Base-by-base conservation (phyloP, 2,329 filamentous ascomycete genomes). In the Arthroderma sp. region DNA sequence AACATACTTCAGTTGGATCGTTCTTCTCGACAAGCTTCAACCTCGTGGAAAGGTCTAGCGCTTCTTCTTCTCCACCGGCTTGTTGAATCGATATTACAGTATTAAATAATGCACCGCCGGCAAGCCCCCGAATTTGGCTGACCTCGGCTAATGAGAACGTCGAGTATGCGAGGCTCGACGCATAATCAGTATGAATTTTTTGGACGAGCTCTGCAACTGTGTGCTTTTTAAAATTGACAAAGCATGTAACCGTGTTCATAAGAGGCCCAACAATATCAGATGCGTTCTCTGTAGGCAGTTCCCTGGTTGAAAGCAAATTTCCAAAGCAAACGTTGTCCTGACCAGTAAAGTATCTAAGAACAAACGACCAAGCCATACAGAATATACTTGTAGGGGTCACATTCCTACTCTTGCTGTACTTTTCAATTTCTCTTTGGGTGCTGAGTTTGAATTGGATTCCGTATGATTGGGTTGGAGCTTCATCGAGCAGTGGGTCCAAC, bases 81-180 rank as follows among this genome's bases (percentile, higher is more conserved):
- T 15, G 8, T n/a, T 39, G 37, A 6, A 28, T 27, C 22, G 29
- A 36, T 9, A 36, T 11, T 27, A 38, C 33, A 7, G 68, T 70
- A 43, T 71, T 70, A 54, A 71, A 70, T 6, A 72, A 53, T 7
- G 59, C 58, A 1, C 51, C 51, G 6, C 61, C 59, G 0, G 60
- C 56, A 2, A 64, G 47, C 37, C 59, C 58, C 27, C 70, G 47
- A 4, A 57, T 58, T 46, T 70, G 68, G 46, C 70, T 66, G n/a
- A 71, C 64, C 44, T 70, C 68, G 11, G 68, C 68, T 11, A 49
- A 36, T 4, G 37, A 39, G 27, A 29, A 29, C 1, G 55, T 28
- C 31, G 27, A 30, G 22, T 39, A 11, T 6, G 11, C 10, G 8
- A 39, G 7, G 7, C 10, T 10, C 6, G 9, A 10, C 10, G 30